Evolutionary conservation across 768 basidiomycete genomes (phyloP).

Genomic region (Rhodotorula diobovata): DNA sequence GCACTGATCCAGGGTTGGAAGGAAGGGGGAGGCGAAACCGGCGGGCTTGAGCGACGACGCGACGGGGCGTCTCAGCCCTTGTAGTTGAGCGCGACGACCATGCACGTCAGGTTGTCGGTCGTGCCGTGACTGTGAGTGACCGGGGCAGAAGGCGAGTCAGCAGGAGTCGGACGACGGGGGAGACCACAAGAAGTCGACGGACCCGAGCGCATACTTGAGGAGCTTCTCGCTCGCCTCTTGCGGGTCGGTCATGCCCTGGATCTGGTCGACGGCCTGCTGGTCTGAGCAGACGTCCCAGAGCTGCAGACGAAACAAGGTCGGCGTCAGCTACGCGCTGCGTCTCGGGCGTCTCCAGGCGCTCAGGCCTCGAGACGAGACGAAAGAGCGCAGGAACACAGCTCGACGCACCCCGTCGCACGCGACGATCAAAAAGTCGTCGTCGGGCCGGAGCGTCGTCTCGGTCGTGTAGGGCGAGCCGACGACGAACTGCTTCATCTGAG

Average conservation of each 20-base stretch:
- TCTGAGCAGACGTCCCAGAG: constrained; percentile 95
- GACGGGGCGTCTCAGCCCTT: not conserved
- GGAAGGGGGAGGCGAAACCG: not conserved
- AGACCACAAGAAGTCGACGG: not conserved
- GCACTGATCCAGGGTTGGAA: not conserved
- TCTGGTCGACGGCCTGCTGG: constrained; percentile 81
- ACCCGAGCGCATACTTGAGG: constrained; percentile 72
- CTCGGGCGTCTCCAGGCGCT: too few species aligned
- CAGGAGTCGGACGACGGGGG: not conserved
- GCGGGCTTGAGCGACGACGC: not conserved
- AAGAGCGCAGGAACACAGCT: not conserved
- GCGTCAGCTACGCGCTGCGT: too few species aligned
- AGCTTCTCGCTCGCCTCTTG: constrained; percentile 72
- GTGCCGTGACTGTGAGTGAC: constrained; percentile 60
- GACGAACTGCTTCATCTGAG: constrained; percentile 98
- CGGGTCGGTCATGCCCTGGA: constrained; percentile 65
- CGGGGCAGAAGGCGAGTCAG: not conserved
- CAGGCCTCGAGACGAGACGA: too few species aligned
- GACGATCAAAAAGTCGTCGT: constrained; percentile 89
- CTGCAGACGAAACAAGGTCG: constrained; percentile 53
- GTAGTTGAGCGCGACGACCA: constrained; percentile 57
- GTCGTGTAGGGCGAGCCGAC: constrained; percentile 97
- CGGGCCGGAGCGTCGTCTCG: constrained; percentile 80
- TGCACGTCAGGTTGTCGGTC: constrained; percentile 86
- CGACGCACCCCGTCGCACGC: constrained; percentile 94